Conservation (phyloP, 176 grass and related monocot genomes). For the Oryza glaberrima region DNA sequence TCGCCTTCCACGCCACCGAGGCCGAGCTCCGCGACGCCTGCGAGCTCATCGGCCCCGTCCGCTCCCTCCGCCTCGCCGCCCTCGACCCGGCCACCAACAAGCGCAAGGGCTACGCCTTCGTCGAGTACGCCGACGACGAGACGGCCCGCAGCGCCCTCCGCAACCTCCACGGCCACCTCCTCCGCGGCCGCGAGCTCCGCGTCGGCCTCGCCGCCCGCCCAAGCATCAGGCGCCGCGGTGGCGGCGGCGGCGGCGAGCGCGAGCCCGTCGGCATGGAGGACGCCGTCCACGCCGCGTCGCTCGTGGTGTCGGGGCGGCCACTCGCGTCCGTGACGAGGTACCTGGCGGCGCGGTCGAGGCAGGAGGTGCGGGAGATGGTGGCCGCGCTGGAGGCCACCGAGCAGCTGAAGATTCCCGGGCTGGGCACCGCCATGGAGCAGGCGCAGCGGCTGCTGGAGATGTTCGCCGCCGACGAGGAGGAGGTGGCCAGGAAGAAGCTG, state of each 20-base stretch:
- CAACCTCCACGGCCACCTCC: not conserved
- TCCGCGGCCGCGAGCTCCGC: not conserved
- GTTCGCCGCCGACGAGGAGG: constrained; percentile 23
- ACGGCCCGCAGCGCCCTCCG: not conserved
- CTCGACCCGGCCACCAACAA: not conserved
- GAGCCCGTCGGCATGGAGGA: constrained; percentile 41
- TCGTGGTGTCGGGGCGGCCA: constrained; percentile 18
- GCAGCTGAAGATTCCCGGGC: constrained; percentile 14
- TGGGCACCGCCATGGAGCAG: constrained; percentile 26
- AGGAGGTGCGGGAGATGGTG: constrained; percentile 25
- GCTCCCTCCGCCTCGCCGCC: not conserved
- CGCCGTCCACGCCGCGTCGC: constrained; percentile 47
- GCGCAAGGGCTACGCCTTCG: not conserved
- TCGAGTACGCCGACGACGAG: not conserved
- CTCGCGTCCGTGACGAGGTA: constrained; percentile 10
- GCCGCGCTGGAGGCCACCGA: not conserved
- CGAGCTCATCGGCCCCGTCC: not conserved
- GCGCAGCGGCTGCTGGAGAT: constrained; percentile 43
- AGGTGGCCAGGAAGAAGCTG: constrained; percentile 15
- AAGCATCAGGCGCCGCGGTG: not conserved
- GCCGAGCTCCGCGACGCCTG: not conserved
- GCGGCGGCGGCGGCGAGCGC: not conserved
- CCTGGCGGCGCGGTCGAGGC: constrained; percentile 24
- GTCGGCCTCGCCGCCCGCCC: not conserved
- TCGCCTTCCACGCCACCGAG: not conserved